Evolutionary conservation across 345 rosid species (phyloP).

Genomic region (Bretschneidera sinensis): DNA sequence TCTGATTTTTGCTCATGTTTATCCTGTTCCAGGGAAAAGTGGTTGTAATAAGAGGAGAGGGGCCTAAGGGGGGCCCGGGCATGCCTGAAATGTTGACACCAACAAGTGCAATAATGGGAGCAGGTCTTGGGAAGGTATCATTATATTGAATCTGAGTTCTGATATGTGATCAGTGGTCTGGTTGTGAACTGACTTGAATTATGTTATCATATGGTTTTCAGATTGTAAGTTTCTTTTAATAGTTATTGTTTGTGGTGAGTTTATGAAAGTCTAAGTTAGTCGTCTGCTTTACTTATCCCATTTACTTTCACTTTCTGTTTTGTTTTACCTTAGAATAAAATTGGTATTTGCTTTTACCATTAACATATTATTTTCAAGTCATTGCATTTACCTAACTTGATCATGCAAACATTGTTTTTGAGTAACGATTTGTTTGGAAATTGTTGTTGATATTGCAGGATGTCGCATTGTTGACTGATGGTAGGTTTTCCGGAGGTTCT

Average conservation of each 20-base stretch:
- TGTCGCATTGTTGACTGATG: constrained; percentile 90
- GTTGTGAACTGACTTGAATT: no score
- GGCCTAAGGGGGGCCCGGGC: constrained; percentile 99
- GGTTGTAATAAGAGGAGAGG: constrained; percentile 89
- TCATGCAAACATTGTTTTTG: neutral
- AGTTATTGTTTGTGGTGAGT: no score
- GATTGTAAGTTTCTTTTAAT: no score
- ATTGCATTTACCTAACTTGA: neutral
- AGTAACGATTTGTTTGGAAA: neutral
- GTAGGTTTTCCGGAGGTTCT: constrained; percentile 97
- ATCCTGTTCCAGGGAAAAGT: constrained; percentile 71
- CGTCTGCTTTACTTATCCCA: no score
- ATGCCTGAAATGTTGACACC: constrained; percentile 99
- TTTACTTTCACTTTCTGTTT: no score
- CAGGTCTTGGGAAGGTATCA: constrained; percentile 96
- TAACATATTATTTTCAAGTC: neutral
- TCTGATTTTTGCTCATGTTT: constrained; percentile 7
- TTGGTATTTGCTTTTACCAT: constrained; percentile 1
- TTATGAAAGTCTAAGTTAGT: no score
- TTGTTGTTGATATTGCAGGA: constrained; percentile 52
- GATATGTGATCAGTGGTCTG: no score
- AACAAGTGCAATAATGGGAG: constrained; percentile 98
- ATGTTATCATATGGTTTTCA: no score
- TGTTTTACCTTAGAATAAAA: no score
- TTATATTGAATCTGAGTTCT: no score